A percentile compares a stretch with the other conserved stretches of the same genome.
Conservation (phyloP, 768 basidiomycete genomes). For the Pleurotus platypus region DNA sequence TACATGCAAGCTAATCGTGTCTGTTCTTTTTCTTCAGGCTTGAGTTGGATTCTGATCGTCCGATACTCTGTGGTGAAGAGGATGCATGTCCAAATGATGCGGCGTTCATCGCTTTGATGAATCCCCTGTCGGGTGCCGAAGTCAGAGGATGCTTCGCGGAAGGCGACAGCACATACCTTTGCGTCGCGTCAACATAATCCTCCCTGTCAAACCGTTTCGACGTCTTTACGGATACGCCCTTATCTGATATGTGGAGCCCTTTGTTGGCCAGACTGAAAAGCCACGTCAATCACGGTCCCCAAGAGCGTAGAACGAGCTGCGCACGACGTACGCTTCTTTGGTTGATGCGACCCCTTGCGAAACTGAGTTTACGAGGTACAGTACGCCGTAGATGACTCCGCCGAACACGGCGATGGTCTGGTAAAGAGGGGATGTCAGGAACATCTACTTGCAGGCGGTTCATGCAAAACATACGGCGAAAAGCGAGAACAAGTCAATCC, state of each 20-base stretch:
- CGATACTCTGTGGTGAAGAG: slow-evolving; percentile 12
- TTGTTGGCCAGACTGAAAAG: slow-evolving; percentile 47
- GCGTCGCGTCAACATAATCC: slow-evolving; percentile 70
- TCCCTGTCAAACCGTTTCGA: slow-evolving; percentile 54
- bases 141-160: neutral
- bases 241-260: slow-evolving; percentile 54
- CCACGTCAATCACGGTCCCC: neutral
- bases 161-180: slow-evolving; percentile 41
- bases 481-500: slow-evolving; percentile 41
- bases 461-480: slow-evolving; percentile 29
- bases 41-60: slow-evolving; percentile 20
- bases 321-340: slow-evolving; percentile 48
- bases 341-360: slow-evolving; percentile 43
- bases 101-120: slow-evolving; percentile 49
- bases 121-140: slow-evolving; percentile 31
- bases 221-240: slow-evolving; percentile 67
- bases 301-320: neutral
- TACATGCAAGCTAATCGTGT: slow-evolving; percentile 9
- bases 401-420: slow-evolving; percentile 48
- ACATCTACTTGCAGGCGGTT: slow-evolving; percentile 5
- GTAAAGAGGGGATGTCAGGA: neutral
- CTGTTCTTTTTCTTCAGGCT: slow-evolving; percentile 26
- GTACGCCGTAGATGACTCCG: slow-evolving; percentile 39
- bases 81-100: slow-evolving; percentile 34
- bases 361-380: slow-evolving; percentile 33